A percentile compares a stretch with the other conserved stretches of the same genome.
Evolutionary conservation across 495 filamentous ascomycete species (phyloP).

Genomic region (Entonaema liquescens): DNA sequence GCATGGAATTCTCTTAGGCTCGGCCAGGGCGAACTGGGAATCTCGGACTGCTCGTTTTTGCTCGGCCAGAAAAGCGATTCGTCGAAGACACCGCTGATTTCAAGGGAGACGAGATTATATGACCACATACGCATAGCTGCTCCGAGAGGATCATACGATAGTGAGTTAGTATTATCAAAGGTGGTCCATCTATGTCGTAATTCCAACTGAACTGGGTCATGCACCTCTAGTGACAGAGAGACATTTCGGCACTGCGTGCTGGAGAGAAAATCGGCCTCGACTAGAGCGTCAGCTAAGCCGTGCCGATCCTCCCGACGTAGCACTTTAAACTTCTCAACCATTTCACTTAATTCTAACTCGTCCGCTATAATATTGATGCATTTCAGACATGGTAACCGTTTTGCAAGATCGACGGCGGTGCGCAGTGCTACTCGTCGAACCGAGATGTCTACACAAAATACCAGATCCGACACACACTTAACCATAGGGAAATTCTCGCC

Average conservation of each 20-base stretch:
- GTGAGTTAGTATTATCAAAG: neutral
- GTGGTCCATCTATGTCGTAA: neutral
- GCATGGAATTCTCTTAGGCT: neutral
- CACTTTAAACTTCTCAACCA: neutral
- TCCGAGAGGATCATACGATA: neutral
- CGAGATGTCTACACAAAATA: neutral
- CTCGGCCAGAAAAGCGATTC: slow-evolving; percentile 11
- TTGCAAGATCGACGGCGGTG: neutral
- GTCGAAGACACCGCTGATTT: neutral
- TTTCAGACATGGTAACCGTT: neutral
- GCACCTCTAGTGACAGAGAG: neutral
- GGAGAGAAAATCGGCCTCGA: neutral
- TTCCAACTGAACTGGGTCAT: neutral
- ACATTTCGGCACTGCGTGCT: neutral
- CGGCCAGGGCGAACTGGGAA: neutral
- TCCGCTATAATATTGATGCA: neutral
- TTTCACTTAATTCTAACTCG: too few relatives aligned
- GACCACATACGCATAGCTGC: slow-evolving; percentile 6
- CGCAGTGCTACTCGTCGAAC: neutral
- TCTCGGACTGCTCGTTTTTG: neutral
- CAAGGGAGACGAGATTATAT: neutral
- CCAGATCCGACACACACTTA: neutral
- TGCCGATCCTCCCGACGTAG: neutral
- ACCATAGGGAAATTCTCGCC: neutral
- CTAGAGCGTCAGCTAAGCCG: neutral